A percentile compares a stretch with the other conserved stretches of the same genome.
Evolutionary conservation across 2,329 filamentous ascomycete genomes (phyloP).

Genomic region (Fusarium sp.): DNA sequence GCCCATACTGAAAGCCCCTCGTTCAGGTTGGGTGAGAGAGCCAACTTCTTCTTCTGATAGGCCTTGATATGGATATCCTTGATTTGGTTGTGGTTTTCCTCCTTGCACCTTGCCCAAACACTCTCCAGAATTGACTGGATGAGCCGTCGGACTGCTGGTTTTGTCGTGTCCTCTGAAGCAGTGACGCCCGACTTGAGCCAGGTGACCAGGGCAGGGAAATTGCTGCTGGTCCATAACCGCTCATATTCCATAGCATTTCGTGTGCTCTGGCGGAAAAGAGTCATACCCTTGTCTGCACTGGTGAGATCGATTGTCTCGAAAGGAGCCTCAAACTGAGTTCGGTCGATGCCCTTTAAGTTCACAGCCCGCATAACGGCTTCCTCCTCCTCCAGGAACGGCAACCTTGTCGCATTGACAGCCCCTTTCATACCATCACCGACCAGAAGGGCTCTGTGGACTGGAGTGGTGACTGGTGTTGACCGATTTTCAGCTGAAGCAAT

Average conservation of each 20-base stretch:
- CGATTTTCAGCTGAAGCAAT: slow-evolving; percentile 75
- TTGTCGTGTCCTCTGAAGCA: slow-evolving; percentile 62
- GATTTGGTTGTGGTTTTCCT: slow-evolving; percentile 55
- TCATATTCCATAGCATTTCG: slow-evolving; percentile 79
- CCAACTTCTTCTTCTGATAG: slow-evolving; percentile 37
- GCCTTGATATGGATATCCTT: slow-evolving; percentile 49
- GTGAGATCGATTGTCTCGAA: slow-evolving; percentile 73
- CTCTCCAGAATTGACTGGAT: slow-evolving; percentile 75
- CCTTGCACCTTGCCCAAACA: slow-evolving; percentile 63
- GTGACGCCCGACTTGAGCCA: slow-evolving; percentile 71
- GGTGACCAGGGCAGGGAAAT: slow-evolving; percentile 71
- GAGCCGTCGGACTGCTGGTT: slow-evolving; percentile 74
- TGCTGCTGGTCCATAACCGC: slow-evolving; percentile 78
- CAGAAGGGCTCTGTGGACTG: slow-evolving; percentile 85
- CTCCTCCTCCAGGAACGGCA: slow-evolving; percentile 54
- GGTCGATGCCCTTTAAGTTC: slow-evolving; percentile 63
- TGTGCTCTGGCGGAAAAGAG: slow-evolving; percentile 75
- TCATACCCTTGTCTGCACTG: slow-evolving; percentile 72
- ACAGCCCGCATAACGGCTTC: slow-evolving; percentile 67
- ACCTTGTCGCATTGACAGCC: slow-evolving; percentile 64
- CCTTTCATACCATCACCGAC: slow-evolving; percentile 80
- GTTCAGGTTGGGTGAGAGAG: slow-evolving; percentile 63
- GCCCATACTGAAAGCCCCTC: slow-evolving; percentile 77
- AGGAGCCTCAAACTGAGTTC: slow-evolving; percentile 52
- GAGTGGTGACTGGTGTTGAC: slow-evolving; percentile 77